Evolutionary conservation across 441 rosid genomes (phyloP).

Genomic region (Flueggea neowawraea): DNA sequence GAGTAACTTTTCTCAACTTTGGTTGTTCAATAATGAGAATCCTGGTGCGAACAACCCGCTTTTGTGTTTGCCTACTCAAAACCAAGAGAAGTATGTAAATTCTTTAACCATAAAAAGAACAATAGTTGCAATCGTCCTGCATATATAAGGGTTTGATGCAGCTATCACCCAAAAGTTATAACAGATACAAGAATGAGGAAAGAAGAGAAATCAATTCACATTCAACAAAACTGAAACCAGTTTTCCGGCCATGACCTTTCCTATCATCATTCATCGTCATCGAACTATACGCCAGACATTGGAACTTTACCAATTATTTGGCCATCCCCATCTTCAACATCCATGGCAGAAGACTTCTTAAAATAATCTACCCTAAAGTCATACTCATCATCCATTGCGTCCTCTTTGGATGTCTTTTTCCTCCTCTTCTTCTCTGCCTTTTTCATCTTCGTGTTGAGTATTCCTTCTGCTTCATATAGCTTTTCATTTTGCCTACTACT

Average conservation of each 20-base stretch:
- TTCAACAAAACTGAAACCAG: not conserved
- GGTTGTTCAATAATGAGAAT: too few relatives aligned
- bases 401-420: conserved; percentile 60
- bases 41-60: too few relatives aligned
- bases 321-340: conserved; percentile 30
- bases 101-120: too few relatives aligned
- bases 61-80: too few relatives aligned
- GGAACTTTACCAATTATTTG: conserved; percentile 40
- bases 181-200: too few relatives aligned
- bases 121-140: too few relatives aligned
- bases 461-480: conserved; percentile 64
- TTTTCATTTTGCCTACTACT: conserved; percentile 62
- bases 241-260: not conserved
- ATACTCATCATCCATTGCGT: conserved; percentile 63
- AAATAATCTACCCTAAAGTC: conserved; percentile 81
- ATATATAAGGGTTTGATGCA: too few relatives aligned
- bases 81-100: too few relatives aligned
- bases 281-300: conserved; percentile 44
- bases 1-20: too few relatives aligned
- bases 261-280: conserved; percentile 37
- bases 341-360: conserved; percentile 43
- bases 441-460: conserved; percentile 63
- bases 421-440: conserved; percentile 74
- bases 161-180: too few relatives aligned
- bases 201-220: not conserved